Base-by-base conservation (phyloP, 2,329 filamentous ascomycete genomes). In the Trichocomaceae sp. region DNA sequence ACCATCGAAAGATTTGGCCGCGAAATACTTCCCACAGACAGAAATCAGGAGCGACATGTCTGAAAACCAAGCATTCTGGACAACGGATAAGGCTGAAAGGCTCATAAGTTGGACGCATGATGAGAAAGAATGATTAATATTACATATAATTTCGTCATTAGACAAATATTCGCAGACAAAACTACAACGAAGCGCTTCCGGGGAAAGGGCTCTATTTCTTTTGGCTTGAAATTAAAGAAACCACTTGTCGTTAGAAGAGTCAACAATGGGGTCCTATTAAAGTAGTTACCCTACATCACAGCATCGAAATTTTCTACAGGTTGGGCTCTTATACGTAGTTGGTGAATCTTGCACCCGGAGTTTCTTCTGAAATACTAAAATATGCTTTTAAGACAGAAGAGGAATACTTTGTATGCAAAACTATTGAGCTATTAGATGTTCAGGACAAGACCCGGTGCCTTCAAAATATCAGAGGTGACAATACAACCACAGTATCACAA, bases 51-150 rank as follows among this genome's bases (percentile, higher is more conserved):
- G 55, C 4, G 62, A 64, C 20, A 50, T 66, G 49, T 59, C 57
- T 6, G 56, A 50, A 8, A 63, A 64, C 19, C 60, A 64, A 50
- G 60, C 54, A 2, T 66, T 66, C 42, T 61, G 57, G 58, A 58
- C 57, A 46, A 59, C 61, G 44, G 59, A 59, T 7, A 62, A 60
- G 59, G 61, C 63, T 31, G 59, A 53, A 52, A 63, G 52, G 54
- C 52, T 62, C 67, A 46, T 70, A 46, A 62, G 62, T 56, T 57
- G 58, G 64, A 67, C 65, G 8, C 66, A 67, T 59, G 60, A 63
- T 15, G 69, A 70, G 59, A 63, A 64, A 22, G 59, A 58, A 50
- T 55, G 64, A 59, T n/a, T 5, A 26, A 35, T 35, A 20, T 42
- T 35, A 35, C 15, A 2, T 15, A 35, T 35, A 13, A 13, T 15